Base-by-base conservation (phyloP, 2,329 filamentous ascomycete genomes). In the Parasarocladium wereldwijsianum region DNA sequence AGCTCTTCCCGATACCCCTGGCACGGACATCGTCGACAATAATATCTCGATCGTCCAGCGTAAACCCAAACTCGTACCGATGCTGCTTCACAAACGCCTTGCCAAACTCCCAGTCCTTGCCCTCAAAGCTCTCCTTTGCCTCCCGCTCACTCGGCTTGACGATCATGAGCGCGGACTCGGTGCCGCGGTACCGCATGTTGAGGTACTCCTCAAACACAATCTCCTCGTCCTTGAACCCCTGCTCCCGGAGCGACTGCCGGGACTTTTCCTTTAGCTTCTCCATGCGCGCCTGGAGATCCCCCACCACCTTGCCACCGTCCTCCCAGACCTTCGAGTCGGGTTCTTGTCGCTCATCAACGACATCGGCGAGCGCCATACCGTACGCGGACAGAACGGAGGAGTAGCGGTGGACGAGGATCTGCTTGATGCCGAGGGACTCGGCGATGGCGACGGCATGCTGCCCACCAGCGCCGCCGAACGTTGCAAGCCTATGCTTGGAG, bases 371-470 rank as follows among this genome's bases (percentile, higher is more conserved):
- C 1, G 85, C 84, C 81, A 93, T 93, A 7, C 85, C 85, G 40
- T 93, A 93, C 0, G 85, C 85, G 1, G 84, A 93, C 1, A 93
- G 62, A 1, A 93, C 81, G 0, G 83, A 92, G 0, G 84, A 92
- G 50, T 93, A 92, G 31, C 79, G 64, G 49, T 93, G 85, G 3
- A 93, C 66, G 8, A 94, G 62, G 19, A 93, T 90, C 47, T 92
- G 84, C 15, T 68, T 71, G 39, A 93, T 85, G 0, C 84, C 84
- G 1, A 94, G 60, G 3, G 80, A 80, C 43, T 84, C 75, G 1
- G 83, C 85, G 40, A 93, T 92, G 1, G 82, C 83, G n/a, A 90
- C 81, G 2, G 85, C 85, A 44, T 93, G 85, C 48, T 93, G 85
- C 0, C 85, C 85, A 28, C 86, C 86, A 0, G 86, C 86, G 33